A percentile compares a stretch with the other conserved stretches of the same genome.
Conservation (phyloP, 202 grass and related monocot species). For the Dendrocalamus latiflorus region DNA sequence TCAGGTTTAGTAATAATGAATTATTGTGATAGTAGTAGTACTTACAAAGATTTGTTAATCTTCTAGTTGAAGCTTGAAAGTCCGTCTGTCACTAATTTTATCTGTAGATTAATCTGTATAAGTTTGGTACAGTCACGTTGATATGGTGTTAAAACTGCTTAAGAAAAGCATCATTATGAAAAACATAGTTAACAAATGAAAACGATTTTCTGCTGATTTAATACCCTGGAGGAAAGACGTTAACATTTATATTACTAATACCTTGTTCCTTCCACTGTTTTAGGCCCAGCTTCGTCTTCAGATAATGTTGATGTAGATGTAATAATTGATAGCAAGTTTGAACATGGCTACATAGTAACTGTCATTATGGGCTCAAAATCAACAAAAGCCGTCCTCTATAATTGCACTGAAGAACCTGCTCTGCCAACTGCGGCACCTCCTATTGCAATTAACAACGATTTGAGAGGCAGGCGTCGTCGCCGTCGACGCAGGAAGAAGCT, state of each 20-base stretch:
- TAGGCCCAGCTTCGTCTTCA: slow-evolving; percentile 32
- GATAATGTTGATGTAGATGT: slow-evolving; percentile 53
- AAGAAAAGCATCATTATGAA: neutral
- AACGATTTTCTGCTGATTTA: neutral
- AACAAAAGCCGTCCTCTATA: slow-evolving; percentile 77
- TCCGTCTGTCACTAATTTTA: neutral
- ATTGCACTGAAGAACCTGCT: slow-evolving; percentile 48
- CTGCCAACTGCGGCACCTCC: neutral
- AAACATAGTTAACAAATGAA: neutral
- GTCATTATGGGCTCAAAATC: slow-evolving; percentile 64
- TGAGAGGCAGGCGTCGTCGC: slow-evolving; percentile 33
- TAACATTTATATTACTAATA: slow-evolving; percentile 22
- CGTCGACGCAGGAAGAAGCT: slow-evolving; percentile 59
- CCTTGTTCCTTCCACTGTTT: slow-evolving; percentile 23
- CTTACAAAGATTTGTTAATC: neutral
- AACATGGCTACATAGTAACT: slow-evolving; percentile 87
- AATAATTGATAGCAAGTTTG: slow-evolving; percentile 87
- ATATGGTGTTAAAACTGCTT: neutral
- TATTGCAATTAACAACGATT: slow-evolving; percentile 32
- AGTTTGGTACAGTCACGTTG: neutral
- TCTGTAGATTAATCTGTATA: neutral
- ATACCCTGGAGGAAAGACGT: neutral
- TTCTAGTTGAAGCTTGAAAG: neutral
- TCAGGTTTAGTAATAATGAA: neutral
- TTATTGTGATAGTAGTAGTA: slow-evolving; percentile 14